These are phyloP conservation scores for Colletotrichum theobromicola DNA, from an alignment of 2,329 filamentous ascomycete species.

Conservation along the genomic window DNA sequence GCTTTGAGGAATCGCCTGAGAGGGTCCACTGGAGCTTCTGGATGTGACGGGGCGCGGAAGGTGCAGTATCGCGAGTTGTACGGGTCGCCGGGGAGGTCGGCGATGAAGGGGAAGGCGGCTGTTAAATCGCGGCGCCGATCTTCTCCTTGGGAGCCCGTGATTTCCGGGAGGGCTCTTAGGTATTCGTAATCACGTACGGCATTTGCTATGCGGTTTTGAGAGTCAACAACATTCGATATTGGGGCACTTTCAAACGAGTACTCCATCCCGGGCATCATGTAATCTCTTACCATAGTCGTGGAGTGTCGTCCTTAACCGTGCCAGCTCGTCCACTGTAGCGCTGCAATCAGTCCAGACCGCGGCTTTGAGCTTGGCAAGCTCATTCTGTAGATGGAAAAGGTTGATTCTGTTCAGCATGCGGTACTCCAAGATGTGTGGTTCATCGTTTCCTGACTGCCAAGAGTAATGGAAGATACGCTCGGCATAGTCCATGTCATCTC, in stretches of 20 bases:
- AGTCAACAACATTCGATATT: no score
- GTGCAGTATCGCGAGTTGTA: not conserved
- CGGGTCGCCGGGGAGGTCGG: not conserved
- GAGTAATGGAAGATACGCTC: not conserved
- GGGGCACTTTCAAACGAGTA: no score
- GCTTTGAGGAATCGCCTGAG: not conserved
- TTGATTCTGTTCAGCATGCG: not conserved
- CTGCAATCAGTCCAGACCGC: not conserved
- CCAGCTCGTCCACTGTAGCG: not conserved
- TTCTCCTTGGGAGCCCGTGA: not conserved
- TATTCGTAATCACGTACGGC: not conserved
- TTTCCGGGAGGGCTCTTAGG: not conserved
- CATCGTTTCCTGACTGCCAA: not conserved
- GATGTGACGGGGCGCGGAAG: not conserved
- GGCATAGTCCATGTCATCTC: not conserved
- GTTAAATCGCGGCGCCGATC: not conserved
- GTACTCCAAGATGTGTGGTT: not conserved
- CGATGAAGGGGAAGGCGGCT: not conserved
- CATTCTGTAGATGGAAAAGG: not conserved
- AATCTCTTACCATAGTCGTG: not conserved
- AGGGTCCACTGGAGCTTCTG: not conserved
- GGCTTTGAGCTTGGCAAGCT: not conserved
- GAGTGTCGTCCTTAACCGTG: not conserved
- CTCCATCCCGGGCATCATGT: no score
- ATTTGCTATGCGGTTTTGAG: not conserved